A percentile compares a stretch with the other conserved stretches of the same genome.
phyloP scores from a whole-genome alignment of 1,284 basidiomycete genomes.

The Takashimella koratensis region DNA sequence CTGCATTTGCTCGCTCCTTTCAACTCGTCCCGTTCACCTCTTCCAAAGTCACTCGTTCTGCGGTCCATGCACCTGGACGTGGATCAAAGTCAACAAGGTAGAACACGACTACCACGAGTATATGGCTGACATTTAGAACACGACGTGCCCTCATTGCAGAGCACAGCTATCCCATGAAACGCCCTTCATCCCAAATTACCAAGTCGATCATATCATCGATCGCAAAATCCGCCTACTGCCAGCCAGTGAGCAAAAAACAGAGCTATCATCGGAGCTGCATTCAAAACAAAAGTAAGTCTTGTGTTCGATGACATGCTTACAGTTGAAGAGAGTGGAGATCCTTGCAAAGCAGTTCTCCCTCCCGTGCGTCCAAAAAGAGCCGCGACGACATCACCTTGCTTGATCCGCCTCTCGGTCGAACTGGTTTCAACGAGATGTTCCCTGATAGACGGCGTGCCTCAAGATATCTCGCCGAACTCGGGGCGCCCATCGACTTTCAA shows the following conservation, averaged over 20 bases:
- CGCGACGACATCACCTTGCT: too few relatives aligned
- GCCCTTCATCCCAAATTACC: slow-evolving; percentile 32
- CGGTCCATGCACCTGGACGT: slow-evolving; percentile 36
- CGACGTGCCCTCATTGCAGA: slow-evolving; percentile 35
- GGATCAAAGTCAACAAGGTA: slow-evolving; percentile 32
- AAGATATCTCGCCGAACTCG: slow-evolving; percentile 23
- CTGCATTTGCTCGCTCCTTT: too few relatives aligned
- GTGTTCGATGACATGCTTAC: too few relatives aligned
- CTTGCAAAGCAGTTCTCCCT: slow-evolving; percentile 14
- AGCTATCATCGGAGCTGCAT: slow-evolving; percentile 29
- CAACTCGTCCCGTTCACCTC: too few relatives aligned
- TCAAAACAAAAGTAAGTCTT: slow-evolving; percentile 29
- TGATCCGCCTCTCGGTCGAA: too few relatives aligned
- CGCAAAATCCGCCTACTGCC: slow-evolving; percentile 24
- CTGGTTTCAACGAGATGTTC: too few relatives aligned
- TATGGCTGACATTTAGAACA: slow-evolving; percentile 15
- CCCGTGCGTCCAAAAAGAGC: slow-evolving; percentile 11
- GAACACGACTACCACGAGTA: not conserved
- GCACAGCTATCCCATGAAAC: slow-evolving; percentile 14
- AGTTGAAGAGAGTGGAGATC: slow-evolving; percentile 26
- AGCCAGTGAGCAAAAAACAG: slow-evolving; percentile 23
- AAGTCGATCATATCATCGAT: slow-evolving; percentile 37
- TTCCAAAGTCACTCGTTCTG: slow-evolving; percentile 37
- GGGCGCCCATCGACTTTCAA: slow-evolving; percentile 14
- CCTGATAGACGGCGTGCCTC: slow-evolving; percentile 25